phyloP scores from a whole-genome alignment of 352 stramenopile species.

The Elongisporangium prolatum region DNA sequence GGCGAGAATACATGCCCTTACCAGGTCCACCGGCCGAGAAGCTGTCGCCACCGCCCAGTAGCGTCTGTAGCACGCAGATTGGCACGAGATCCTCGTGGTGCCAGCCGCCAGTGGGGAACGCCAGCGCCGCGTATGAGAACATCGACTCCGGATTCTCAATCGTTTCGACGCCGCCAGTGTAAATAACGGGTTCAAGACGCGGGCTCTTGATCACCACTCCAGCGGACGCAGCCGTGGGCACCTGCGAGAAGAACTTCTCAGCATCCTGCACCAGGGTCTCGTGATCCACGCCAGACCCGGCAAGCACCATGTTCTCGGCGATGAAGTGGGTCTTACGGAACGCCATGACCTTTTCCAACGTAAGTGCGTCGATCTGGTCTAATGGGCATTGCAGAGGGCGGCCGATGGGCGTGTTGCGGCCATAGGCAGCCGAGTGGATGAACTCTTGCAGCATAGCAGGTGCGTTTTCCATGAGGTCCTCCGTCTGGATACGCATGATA shows the following conservation, averaged over 20 bases:
- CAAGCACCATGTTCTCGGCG: constrained; percentile 88
- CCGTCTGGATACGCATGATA: constrained; percentile 92
- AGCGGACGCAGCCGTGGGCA: constrained; percentile 22
- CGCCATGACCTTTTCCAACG: constrained; percentile 59
- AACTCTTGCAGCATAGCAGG: constrained; percentile 78
- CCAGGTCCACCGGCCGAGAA: constrained; percentile 98
- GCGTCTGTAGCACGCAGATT: constrained; percentile 96
- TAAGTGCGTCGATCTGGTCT: constrained; percentile 76
- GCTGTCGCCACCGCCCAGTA: constrained; percentile 96
- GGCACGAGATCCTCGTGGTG: constrained; percentile 95
- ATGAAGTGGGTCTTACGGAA: constrained; percentile 82
- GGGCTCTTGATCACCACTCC: constrained; percentile 25
- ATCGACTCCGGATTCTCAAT: constrained; percentile 62
- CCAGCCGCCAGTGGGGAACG: constrained; percentile 96
- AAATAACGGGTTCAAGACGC: constrained; percentile 44
- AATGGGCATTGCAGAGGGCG: constrained; percentile 76
- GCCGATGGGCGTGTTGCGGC: constrained; percentile 59
- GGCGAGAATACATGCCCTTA: constrained; percentile 99
- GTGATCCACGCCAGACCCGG: constrained; percentile 94
- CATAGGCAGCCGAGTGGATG: constrained; percentile 88
- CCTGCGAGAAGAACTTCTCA: constrained; percentile 84
- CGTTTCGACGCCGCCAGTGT: constrained; percentile 62
- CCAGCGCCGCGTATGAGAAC: constrained; percentile 91
- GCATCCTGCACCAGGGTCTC: constrained; percentile 88
- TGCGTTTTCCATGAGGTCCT: constrained; percentile 89